phyloP scores from a whole-genome alignment of 2,329 filamentous ascomycete species.

The Penicillium brevicompactum region DNA sequence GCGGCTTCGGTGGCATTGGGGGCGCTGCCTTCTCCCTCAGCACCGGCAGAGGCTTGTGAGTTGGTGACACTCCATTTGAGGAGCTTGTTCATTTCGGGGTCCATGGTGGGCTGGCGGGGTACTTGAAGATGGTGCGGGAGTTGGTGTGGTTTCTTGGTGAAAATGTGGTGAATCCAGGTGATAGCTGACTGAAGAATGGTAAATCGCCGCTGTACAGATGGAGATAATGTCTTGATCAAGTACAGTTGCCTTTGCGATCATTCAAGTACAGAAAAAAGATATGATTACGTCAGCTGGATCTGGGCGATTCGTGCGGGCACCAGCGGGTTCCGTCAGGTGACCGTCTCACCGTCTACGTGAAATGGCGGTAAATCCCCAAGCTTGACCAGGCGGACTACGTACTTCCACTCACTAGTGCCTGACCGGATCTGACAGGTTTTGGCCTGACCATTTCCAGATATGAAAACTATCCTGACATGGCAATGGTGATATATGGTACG shows the following conservation, averaged over 20 bases:
- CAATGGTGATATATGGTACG: too few species aligned
- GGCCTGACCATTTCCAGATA: too few species aligned
- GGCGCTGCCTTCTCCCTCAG: slow-evolving; percentile 35
- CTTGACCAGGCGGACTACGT: too few species aligned
- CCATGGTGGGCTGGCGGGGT: slow-evolving; percentile 44
- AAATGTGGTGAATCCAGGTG: neutral
- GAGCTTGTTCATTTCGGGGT: slow-evolving; percentile 71
- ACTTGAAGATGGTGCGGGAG: too few species aligned
- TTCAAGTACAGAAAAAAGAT: slow-evolving; percentile 8
- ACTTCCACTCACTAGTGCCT: too few species aligned
- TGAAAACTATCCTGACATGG: too few species aligned
- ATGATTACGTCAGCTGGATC: slow-evolving; percentile 23
- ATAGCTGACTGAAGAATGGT: neutral
- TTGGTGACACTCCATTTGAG: slow-evolving; percentile 78
- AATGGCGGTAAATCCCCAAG: slow-evolving; percentile 20
- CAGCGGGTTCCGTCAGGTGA: slow-evolving; percentile 27
- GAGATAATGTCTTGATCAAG: neutral
- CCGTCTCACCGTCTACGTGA: neutral
- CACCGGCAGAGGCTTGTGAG: slow-evolving; percentile 40
- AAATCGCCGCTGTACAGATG: neutral
- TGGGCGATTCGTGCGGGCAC: slow-evolving; percentile 30
- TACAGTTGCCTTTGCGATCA: neutral
- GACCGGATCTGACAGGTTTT: too few species aligned
- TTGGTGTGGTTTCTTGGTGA: neutral
- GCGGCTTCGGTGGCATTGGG: slow-evolving; percentile 30